phyloP scores from a whole-genome alignment of 148 eudicot species.

The Spergularia marina region DNA sequence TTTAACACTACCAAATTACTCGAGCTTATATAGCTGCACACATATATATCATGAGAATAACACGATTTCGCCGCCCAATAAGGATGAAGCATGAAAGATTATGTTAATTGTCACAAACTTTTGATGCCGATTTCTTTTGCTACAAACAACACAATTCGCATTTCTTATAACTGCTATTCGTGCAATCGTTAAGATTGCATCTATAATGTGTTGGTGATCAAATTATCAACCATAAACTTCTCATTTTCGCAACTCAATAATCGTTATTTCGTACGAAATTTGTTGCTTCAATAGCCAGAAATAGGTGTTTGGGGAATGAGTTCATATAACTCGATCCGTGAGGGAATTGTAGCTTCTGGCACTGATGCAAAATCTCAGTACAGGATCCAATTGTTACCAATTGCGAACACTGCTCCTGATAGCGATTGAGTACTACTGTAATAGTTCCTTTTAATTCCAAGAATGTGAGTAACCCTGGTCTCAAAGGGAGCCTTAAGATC shows the following conservation, averaged over 20 bases:
- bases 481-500: too few relatives aligned
- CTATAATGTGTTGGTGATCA: slow-evolving; percentile 13
- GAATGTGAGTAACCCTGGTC: too few relatives aligned
- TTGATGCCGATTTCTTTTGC: slow-evolving; percentile 19
- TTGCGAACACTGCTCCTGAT: too few relatives aligned
- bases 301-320: too few relatives aligned
- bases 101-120: slow-evolving; percentile 29
- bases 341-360: too few relatives aligned
- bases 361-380: too few relatives aligned
- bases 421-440: too few relatives aligned
- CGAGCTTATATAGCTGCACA: slow-evolving; percentile 11
- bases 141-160: slow-evolving; percentile 26
- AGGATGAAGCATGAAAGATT: slow-evolving; percentile 1
- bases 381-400: too few relatives aligned
- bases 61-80: slow-evolving; percentile 1
- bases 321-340: too few relatives aligned
- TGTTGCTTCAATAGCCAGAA: too few relatives aligned
- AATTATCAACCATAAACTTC: slow-evolving; percentile 15
- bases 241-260: neutral
- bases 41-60: neutral
- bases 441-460: too few relatives aligned
- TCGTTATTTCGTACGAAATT: neutral
- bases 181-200: neutral
- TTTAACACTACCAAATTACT: neutral
- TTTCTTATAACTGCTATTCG: slow-evolving; percentile 18